Percentiles rank a stretch among this genome's conserved stretches.
These are phyloP conservation scores for Volutella citrinella DNA, from an alignment of 2,329 filamentous ascomycete species.

Conservation along the genomic window DNA sequence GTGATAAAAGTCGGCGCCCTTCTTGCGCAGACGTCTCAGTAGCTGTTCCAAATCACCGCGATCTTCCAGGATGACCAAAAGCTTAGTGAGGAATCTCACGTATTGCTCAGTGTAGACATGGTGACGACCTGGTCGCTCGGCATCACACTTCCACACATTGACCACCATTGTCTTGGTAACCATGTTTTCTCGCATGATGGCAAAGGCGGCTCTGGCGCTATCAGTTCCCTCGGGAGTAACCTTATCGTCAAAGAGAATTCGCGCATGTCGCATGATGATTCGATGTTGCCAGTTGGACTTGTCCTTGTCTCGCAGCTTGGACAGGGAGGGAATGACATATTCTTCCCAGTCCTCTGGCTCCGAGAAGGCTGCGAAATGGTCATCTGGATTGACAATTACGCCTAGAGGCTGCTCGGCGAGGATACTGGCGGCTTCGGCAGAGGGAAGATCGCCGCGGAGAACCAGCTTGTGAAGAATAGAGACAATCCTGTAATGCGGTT, in stretches of 20 bases:
- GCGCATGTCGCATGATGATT: conserved; percentile 72
- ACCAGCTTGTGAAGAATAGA: conserved; percentile 82
- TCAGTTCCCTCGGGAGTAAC: conserved; percentile 37
- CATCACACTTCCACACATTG: conserved; percentile 92
- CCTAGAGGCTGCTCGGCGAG: conserved; percentile 56
- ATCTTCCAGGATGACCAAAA: conserved; percentile 74
- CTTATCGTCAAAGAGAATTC: conserved; percentile 50
- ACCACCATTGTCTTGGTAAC: conserved; percentile 95
- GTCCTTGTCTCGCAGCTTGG: conserved; percentile 64
- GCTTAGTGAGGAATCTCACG: conserved; percentile 73
- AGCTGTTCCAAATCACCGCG: conserved; percentile 73
- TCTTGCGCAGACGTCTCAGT: conserved; percentile 75
- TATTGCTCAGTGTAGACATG: conserved; percentile 91
- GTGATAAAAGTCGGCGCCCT: conserved; percentile 71
- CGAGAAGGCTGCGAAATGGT: conserved; percentile 32
- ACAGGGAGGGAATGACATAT: conserved; percentile 51
- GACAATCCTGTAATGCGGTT: conserved; percentile 90
- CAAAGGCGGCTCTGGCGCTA: conserved; percentile 73
- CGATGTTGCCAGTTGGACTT: conserved; percentile 96
- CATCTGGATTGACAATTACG: conserved; percentile 29
- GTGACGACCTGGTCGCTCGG: conserved; percentile 78
- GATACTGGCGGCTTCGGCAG: conserved; percentile 49
- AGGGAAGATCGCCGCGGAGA: conserved; percentile 44
- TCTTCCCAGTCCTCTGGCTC: conserved; percentile 58
- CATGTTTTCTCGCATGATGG: conserved; percentile 68